Evolutionary conservation across 306 rosid species (phyloP).

Genomic region (Lathyrus aphaca): DNA sequence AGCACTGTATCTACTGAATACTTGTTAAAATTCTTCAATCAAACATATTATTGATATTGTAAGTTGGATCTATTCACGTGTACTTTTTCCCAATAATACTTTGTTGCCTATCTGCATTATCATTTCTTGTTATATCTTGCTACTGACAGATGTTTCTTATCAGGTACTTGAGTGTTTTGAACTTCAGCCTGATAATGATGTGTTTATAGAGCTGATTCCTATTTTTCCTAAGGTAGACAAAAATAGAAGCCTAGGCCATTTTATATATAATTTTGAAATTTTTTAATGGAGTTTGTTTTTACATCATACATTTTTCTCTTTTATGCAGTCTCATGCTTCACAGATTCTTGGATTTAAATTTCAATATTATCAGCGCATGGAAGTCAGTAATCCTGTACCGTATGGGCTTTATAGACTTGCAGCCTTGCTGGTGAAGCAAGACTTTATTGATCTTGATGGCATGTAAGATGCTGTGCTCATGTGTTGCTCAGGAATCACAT

Average conservation of each 20-base stretch:
- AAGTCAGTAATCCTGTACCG: slow-evolving; percentile 79
- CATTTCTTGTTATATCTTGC: slow-evolving; percentile 30
- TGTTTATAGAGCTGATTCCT: slow-evolving; percentile 90
- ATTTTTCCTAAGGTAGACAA: slow-evolving; percentile 85
- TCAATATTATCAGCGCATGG: slow-evolving; percentile 95
- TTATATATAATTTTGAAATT: neutral
- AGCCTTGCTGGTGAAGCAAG: slow-evolving; percentile 92
- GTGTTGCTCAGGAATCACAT: slow-evolving; percentile 28
- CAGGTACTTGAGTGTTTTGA: slow-evolving; percentile 96
- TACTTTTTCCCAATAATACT: neutral
- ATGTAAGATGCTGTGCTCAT: slow-evolving; percentile 79
- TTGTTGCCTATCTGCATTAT: neutral
- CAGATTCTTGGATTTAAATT: slow-evolving; percentile 97
- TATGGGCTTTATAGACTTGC: slow-evolving; percentile 90
- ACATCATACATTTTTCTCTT: slow-evolving; percentile 25
- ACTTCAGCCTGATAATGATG: slow-evolving; percentile 79
- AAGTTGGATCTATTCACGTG: slow-evolving; percentile 46
- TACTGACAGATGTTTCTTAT: slow-evolving; percentile 36
- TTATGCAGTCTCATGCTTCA: slow-evolving; percentile 96
- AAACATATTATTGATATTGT: slow-evolving; percentile 98
- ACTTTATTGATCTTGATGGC: slow-evolving; percentile 90
- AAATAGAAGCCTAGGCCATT: slow-evolving; percentile 14
- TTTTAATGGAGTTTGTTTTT: slow-evolving; percentile 3
- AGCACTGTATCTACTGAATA: no score
- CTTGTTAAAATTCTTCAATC: no score